A percentile compares a stretch with the other conserved stretches of the same genome.
These are phyloP conservation scores for Obelidium mucronatum DNA, from an alignment of 192 early-diverging fungal species.

Conservation along the genomic window DNA sequence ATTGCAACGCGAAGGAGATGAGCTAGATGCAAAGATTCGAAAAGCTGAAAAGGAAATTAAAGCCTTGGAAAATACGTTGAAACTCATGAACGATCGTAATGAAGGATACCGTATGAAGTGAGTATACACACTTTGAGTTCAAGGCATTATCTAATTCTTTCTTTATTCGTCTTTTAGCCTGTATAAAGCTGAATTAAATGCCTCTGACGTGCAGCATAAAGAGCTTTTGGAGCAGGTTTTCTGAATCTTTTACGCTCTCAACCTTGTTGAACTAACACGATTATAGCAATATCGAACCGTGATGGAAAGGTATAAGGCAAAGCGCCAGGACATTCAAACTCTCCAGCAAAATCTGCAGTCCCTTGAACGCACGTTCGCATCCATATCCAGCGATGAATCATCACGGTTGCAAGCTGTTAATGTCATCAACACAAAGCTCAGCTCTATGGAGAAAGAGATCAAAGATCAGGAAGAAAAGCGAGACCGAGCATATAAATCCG, in stretches of 20 bases:
- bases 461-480: slow-evolving; percentile 57
- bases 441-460: slow-evolving; percentile 50
- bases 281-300: slow-evolving; percentile 60
- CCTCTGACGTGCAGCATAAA: slow-evolving; percentile 63
- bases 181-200: slow-evolving; percentile 61
- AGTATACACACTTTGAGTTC: slow-evolving; percentile 22
- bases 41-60: slow-evolving; percentile 71
- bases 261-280: no score
- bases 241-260: not conserved
- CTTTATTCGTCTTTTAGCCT: slow-evolving; percentile 37
- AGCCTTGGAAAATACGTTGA: slow-evolving; percentile 67
- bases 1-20: slow-evolving; percentile 67
- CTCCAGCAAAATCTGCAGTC: slow-evolving; percentile 53
- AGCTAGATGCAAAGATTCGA: slow-evolving; percentile 64
- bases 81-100: slow-evolving; percentile 66
- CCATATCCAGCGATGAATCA: slow-evolving; percentile 49
- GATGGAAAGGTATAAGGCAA: slow-evolving; percentile 63
- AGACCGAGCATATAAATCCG: slow-evolving; percentile 49
- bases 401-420: slow-evolving; percentile 46
- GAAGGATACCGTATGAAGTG: slow-evolving; percentile 63
- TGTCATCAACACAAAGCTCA: slow-evolving; percentile 51
- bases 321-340: slow-evolving; percentile 57
- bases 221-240: slow-evolving; percentile 63
- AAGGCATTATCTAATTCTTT: slow-evolving; percentile 1
- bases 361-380: slow-evolving; percentile 43